Percentiles rank a stretch among this genome's conserved stretches.
Evolutionary conservation across 768 basidiomycete genomes (phyloP).

Genomic region (Amanita subjunquillea): DNA sequence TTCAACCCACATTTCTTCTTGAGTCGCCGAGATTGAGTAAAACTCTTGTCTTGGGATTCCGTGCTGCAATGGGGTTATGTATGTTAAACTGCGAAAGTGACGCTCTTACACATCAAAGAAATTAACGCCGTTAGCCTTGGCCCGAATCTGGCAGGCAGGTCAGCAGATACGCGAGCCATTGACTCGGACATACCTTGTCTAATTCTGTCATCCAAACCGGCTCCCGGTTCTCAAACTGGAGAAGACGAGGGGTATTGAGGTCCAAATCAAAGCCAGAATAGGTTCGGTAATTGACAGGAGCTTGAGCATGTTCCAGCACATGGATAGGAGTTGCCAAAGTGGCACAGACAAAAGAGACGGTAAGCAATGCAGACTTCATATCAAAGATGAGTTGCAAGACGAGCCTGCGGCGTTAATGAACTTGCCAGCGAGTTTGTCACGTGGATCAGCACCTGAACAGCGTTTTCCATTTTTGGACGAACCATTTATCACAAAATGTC

Average conservation of each 20-base stretch:
- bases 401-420: background rate
- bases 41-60: slow-evolving; percentile 56
- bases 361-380: slow-evolving; percentile 40
- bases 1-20: slow-evolving; percentile 27
- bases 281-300: slow-evolving; percentile 22
- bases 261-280: slow-evolving; percentile 64
- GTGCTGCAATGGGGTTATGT: slow-evolving; percentile 35
- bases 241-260: slow-evolving; percentile 60
- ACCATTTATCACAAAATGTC: slow-evolving; percentile 39
- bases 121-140: slow-evolving; percentile 65
- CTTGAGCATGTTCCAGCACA: slow-evolving; percentile 22
- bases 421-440: background rate
- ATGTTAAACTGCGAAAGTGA: background rate
- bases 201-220: slow-evolving; percentile 81
- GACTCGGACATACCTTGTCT: slow-evolving; percentile 56
- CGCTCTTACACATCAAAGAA: slow-evolving; percentile 76
- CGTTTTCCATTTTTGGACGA: slow-evolving; percentile 2
- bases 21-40: slow-evolving; percentile 23
- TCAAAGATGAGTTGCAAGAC: slow-evolving; percentile 3
- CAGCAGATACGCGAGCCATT: background rate
- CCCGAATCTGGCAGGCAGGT: slow-evolving; percentile 44
- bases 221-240: slow-evolving; percentile 60
- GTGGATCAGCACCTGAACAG: background rate
- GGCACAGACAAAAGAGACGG: slow-evolving; percentile 35
- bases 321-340: slow-evolving; percentile 29